Evolutionary conservation across 208 protist genomes (phyloP), one percentile per base, ranked within the genome.

Genomic region (Leishmania amazonensis): DNA sequence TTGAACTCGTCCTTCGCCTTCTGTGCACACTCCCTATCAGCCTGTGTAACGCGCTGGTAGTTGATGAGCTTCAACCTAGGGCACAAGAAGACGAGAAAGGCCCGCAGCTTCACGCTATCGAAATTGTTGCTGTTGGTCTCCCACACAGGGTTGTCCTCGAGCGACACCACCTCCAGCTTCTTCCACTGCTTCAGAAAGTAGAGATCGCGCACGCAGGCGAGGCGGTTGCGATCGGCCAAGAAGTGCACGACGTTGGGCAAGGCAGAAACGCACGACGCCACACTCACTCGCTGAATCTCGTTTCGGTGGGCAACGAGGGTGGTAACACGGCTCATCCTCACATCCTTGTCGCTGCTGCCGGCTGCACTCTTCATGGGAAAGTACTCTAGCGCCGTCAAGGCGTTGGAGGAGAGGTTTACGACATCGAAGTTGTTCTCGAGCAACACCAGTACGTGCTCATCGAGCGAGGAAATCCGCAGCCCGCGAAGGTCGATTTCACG

Each of bases 401-500:
- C 89, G 68, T 97, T 97, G 40, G 90, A 88, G 21, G 91, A 91
- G 21, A 97, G 83, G 74, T 97, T 96, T n/a, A 97, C 47, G 9
- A 95, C 92, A 81, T 97, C 95, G 85, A 97, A 97, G 62, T 78
- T 88, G 80, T 97, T 87, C 38, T 94, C 85, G 7, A 97, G 81
- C 15, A 92, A 80, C 35, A 92, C 70, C 31, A 97, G 87, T 4
- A 90, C 80, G 62, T 86, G 81, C 80, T 96, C 95, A 64, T 97
- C 95, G 40, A 97, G 88, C 17, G 89, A 90, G 35, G 93, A 94
- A 35, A 97, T 84, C 17, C 90, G 85, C 75, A 96, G 83, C 3
- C 93, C 95, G 15, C 95, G 93, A 28, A 97, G 87, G 76, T 97
- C 95, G 47, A 97, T 90, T 74, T 97, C 93, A 9, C 95, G 90